Evolutionary conservation across 2,329 filamentous ascomycete species (phyloP), one percentile per base, ranked within the genome.

Genomic region (Exserohilum rostratum): DNA sequence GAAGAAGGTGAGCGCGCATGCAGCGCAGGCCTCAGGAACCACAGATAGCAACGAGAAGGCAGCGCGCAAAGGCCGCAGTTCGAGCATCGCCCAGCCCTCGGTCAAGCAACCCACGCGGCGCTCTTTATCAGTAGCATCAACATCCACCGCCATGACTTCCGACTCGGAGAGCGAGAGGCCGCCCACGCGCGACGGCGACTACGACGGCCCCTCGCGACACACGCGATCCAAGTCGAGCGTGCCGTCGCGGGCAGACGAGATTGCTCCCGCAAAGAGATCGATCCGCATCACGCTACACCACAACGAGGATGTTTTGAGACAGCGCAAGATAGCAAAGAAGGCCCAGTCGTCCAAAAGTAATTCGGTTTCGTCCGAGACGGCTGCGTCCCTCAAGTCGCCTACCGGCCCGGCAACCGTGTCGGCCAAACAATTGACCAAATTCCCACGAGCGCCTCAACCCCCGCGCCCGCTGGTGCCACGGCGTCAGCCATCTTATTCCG

Each of bases 241-340:
- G 17, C 67, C 72, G 6, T 67, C 73, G 18, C 78, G 80, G 22
- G 71, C 80, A 27, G 88, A 91, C 60, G 89, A 92, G 61, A 83
- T 83, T 58, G 82, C 83, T 13, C 87, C 89, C 3, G 80, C 85
- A 6, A 85, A 90, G 67, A 85, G 91, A 52, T 96, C 92, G 2
- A 96, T 96, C 61, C 86, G 92, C 34, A 96, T 98, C 68, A 96
- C 95, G 76, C 82, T 96, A 12, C 87, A 93, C 73, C 87, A 93
- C 73, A 90, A 88, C 59, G 90, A 96, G 65, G 90, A 92, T 53
- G 84, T 85, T 35, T 78, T 89, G 52, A 83, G 87, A 60, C 87
- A 90, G 72, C 86, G 90, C 53, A 93, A 91, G 73, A 85, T 88
- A 15, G 84, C 88, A n/a, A 69, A 83, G 83, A 66, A 88, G 86